Evolutionary conservation across 2,329 filamentous ascomycete species (phyloP).

Genomic region (Fonsecaea pedrosoi): DNA sequence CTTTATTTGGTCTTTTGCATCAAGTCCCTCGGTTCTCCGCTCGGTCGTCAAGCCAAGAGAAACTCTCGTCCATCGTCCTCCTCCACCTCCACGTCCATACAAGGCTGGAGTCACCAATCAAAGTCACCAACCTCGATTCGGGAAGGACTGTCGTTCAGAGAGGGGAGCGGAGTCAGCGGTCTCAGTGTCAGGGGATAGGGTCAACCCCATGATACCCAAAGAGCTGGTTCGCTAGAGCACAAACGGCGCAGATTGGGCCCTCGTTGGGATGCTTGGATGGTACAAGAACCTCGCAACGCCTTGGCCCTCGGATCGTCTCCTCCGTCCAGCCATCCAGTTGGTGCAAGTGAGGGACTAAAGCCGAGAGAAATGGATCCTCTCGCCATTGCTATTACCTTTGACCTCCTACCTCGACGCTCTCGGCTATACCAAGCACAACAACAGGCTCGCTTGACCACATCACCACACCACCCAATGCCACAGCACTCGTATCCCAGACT

Average conservation of each 20-base stretch:
- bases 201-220: background rate
- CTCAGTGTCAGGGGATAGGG: background rate
- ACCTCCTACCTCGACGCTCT: too few relatives aligned
- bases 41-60: background rate
- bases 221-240: background rate
- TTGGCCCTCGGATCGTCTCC: background rate
- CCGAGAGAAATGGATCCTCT: too few relatives aligned
- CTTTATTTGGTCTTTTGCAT: too few relatives aligned
- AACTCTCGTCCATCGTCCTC: background rate
- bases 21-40: conserved; percentile 1
- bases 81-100: background rate
- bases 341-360: background rate
- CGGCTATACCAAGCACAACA: background rate
- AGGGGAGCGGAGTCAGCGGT: background rate
- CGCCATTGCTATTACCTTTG: too few relatives aligned
- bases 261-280: background rate
- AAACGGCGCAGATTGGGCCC: background rate
- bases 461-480: background rate
- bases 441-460: background rate
- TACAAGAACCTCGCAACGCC: background rate
- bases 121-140: background rate
- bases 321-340: background rate
- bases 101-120: background rate
- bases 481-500: background rate
- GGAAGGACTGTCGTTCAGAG: background rate